Conservation (phyloP, 352 stramenopile species). For the Salisapilia sapeloensis region DNA sequence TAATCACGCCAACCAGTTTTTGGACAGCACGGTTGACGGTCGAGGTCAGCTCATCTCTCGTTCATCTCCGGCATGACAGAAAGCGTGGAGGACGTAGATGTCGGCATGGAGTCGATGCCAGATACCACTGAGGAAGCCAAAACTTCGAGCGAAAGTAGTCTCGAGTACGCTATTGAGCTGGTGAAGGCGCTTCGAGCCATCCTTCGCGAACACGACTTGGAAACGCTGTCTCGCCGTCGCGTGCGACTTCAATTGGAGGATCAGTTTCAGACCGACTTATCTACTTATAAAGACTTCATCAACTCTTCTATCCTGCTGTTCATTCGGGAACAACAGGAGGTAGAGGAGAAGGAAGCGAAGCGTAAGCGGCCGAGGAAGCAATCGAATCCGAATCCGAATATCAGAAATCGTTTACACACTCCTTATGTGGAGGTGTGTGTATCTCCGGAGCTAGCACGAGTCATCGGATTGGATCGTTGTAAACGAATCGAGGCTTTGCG, state of each 20-base stretch:
- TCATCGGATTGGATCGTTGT: conserved; percentile 72
- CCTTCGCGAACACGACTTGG: conserved; percentile 61
- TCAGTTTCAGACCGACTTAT: conserved; percentile 62
- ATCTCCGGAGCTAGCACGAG: conserved; percentile 50
- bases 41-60: too few species aligned
- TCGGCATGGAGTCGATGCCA: too few species aligned
- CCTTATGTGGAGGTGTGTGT: conserved; percentile 56
- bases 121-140: too few species aligned
- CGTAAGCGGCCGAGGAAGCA: too few species aligned
- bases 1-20: too few species aligned
- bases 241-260: conserved; percentile 75
- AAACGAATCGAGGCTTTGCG: conserved; percentile 88
- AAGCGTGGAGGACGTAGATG: too few species aligned
- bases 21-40: too few species aligned
- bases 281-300: conserved; percentile 69
- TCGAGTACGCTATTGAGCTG: too few species aligned
- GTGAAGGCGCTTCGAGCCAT: conserved; percentile 56
- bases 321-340: conserved; percentile 64
- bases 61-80: too few species aligned
- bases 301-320: conserved; percentile 65
- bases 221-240: conserved; percentile 74
- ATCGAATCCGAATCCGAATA: too few species aligned
- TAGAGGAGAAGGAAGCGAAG: conserved; percentile 38
- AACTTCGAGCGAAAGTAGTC: too few species aligned
- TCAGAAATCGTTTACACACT: too few species aligned